Base-by-base conservation (phyloP, 306 rosid species). In the Abrus precatorius region DNA sequence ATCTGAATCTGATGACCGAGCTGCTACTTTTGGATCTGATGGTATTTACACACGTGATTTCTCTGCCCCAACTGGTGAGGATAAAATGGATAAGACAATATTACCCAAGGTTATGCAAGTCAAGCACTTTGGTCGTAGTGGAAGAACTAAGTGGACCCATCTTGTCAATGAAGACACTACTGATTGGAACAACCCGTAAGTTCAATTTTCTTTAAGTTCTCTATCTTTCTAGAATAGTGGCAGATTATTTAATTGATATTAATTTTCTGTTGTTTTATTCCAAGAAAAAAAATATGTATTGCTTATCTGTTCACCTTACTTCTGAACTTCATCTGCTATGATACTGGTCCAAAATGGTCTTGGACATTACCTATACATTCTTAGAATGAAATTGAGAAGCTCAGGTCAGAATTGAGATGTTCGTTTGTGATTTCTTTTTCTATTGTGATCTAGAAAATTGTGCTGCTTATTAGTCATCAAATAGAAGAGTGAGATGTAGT, bases 111-210 rank as follows among this genome's bases (percentile, higher is more conserved):
- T 95, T 75, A 93, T 93, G 99, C 99, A 95, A 86, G 98, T 95
- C 83, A 95, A 93, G 88, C 99, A 95, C 89, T 95, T 95, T 83
- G 99, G 98, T 76, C 95, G 97, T 4, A 95, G 99, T 87, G 99
- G 99, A 79, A 89, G 98, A 89, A 90, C 97, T 28, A 95, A 95
- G 80, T 95, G 99, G 99, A 90, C 98, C 2, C 99, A 95, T 89
- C 97, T 93, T 84, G 98, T 95, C 81, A 93, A 90, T 11, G 98
- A 95, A 86, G 99, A 95, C 81, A 95, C 98, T 40, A 95, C 99
- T 20, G 98, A 95, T 81, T 95, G 98, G 98, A 93, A 95, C 86
- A 90, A 87, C 72, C 97, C 99, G 97, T 95, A 86, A 87, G 98
- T 87, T 43, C 6, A 60, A 73, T 79, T 77, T 73, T 61, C 70